A percentile compares a stretch with the other conserved stretches of the same genome.
Evolutionary conservation across 23 red algal species (phyloP).

Genomic region (Gracilaria domingensis): DNA sequence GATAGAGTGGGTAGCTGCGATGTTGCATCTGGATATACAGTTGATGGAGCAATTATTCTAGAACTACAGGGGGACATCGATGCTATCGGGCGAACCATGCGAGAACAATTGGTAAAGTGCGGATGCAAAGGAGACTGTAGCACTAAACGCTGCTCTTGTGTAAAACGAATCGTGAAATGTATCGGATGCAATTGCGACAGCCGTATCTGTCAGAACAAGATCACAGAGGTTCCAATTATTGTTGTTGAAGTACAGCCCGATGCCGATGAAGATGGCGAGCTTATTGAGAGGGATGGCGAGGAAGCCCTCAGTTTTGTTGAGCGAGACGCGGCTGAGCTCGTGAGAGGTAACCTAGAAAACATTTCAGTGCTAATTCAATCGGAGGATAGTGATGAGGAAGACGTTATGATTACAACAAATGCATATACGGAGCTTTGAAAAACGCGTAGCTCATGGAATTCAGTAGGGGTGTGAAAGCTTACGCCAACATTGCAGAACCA

Average conservation of each 20-base stretch:
- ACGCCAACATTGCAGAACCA: background rate
- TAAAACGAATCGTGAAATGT: background rate
- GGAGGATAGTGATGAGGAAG: too few species aligned
- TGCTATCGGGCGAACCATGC: background rate
- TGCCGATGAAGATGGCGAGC: background rate
- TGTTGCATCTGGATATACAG: background rate
- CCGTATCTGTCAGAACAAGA: background rate
- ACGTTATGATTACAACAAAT: too few species aligned
- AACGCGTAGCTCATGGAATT: too few species aligned
- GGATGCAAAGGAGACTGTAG: background rate
- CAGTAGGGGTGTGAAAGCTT: background rate
- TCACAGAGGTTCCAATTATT: background rate
- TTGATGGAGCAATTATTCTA: background rate
- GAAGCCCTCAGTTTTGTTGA: too few species aligned
- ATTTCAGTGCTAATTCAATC: too few species aligned
- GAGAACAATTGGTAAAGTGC: background rate
- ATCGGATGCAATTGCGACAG: constrained; percentile 18
- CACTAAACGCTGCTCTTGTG: constrained; percentile 9
- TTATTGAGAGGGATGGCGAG: background rate
- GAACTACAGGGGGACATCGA: background rate
- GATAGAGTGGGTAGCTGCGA: background rate
- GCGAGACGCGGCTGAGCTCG: too few species aligned
- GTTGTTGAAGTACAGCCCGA: background rate
- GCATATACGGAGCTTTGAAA: too few species aligned
- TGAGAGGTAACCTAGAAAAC: too few species aligned